Base-by-base conservation (phyloP, 352 stramenopile species). In the Chrysophaeum taylorii region DNA sequence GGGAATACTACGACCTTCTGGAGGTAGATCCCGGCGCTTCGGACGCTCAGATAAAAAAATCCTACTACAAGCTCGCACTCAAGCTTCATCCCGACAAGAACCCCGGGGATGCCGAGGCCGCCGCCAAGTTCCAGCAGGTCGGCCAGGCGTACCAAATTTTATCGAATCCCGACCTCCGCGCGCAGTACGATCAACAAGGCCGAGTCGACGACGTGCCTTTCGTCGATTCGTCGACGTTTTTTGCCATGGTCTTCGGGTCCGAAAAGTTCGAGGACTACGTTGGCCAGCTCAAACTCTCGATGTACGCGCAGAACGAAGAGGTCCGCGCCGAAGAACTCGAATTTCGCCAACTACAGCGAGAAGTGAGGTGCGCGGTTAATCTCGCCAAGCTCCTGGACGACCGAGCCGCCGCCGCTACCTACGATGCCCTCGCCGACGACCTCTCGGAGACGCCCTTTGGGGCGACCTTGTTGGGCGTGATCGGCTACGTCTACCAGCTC, bases 231-330 rank as follows among this genome's bases (percentile, higher is more conserved):
- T 67, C 80, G 31, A 70, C 88, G n/a, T 71, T 91, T 15, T 90
- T 88, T 74, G 82, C 85, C 39, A 89, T 90, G 74, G 79, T 92
- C 52, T 92, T 92, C 78, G 86, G 86, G 39, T 85, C 74, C 45
- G 84, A 90, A 68, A 83, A 87, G 68, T 92, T 92, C 68, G 76
- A 82, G 54, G 69, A 85, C 69, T 88, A 85, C 66, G 57, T 89
- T 53, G 86, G 86, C 61, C 73, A 82, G 29, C 72, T 91, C 37
- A 79, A 86, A 14, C 80, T 85, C 25, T 78, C 82, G 29, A 87
- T 79, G 15, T 78, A 75, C 70, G 81, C 83, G 23, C 76, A 79
- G 60, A 78, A 78, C 38, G 57, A 73, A 14, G 80, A 84, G 66
- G 76, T 90, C 68, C 76, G 64, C 61, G 53, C 62, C 0, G 73